These are phyloP conservation scores for Stephanodiscus minutulus DNA, from an alignment of 108 stramenopile genomes.

Conservation along the genomic window DNA sequence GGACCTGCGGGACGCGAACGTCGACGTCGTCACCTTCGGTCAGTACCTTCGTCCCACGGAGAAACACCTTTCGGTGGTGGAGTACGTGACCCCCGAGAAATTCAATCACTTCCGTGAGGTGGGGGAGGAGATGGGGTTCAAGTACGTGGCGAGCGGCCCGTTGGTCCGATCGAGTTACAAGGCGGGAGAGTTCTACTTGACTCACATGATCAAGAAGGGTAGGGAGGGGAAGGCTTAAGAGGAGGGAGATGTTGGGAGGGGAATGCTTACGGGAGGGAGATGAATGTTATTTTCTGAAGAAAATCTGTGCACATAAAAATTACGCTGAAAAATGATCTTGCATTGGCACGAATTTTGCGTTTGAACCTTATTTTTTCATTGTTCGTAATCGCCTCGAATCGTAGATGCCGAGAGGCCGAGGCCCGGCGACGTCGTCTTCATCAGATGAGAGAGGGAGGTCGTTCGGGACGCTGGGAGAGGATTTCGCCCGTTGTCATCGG, in stretches of 20 bases:
- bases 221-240: slow-evolving; percentile 50
- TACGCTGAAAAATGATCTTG: no score
- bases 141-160: slow-evolving; percentile 97
- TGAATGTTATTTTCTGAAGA: not conserved
- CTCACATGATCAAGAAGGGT: slow-evolving; percentile 89
- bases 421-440: no score
- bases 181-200: slow-evolving; percentile 93
- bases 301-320: not conserved
- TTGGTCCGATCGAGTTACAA: slow-evolving; percentile 97
- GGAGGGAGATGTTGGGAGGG: not conserved
- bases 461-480: no score
- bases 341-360: no score
- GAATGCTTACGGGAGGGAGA: not conserved
- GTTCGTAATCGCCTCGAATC: no score
- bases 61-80: slow-evolving; percentile 92
- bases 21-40: slow-evolving; percentile 98
- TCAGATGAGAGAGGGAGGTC: no score
- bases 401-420: no score
- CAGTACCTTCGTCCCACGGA: slow-evolving; percentile 98
- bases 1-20: slow-evolving; percentile 89
- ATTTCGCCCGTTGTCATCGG: no score
- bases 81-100: slow-evolving; percentile 95
- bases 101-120: slow-evolving; percentile 83
- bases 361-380: no score
- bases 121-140: slow-evolving; percentile 95